phyloP scores from a whole-genome alignment of 805 yeast genomes.

The Candida piceae region DNA sequence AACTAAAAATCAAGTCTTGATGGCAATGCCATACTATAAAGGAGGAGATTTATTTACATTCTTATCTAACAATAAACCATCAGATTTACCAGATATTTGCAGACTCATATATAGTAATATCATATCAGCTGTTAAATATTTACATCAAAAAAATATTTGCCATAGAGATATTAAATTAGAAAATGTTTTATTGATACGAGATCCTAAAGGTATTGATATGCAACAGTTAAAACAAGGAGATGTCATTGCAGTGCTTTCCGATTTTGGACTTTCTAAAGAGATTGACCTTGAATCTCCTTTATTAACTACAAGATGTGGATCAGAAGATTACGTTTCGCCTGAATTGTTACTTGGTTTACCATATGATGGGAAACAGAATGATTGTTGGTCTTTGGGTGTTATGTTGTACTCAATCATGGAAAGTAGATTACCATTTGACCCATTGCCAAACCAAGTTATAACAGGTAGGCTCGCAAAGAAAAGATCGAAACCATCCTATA shows the following conservation, averaged over 20 bases:
- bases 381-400: conserved; percentile 94
- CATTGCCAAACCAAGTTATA: conserved; percentile 45
- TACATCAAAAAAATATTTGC: conserved; percentile 65
- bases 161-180: conserved; percentile 93
- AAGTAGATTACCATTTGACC: conserved; percentile 86
- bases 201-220: no score
- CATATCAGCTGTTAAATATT: conserved; percentile 60
- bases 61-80: conserved; percentile 38
- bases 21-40: conserved; percentile 68
- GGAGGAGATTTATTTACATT: conserved; percentile 86
- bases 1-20: conserved; percentile 24
- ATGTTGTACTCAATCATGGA: conserved; percentile 81
- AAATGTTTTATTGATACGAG: conserved; percentile 48
- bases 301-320: conserved; percentile 87
- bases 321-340: conserved; percentile 95
- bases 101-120: conserved; percentile 67
- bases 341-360: conserved; percentile 86
- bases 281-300: conserved; percentile 57
- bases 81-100: conserved; percentile 39
- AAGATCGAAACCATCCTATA: conserved; percentile 64
- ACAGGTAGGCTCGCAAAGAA: conserved; percentile 38
- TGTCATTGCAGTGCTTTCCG: conserved; percentile 58
- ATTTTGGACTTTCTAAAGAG: conserved; percentile 81
- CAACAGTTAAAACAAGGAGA: no score
- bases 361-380: conserved; percentile 88